These are phyloP conservation scores for Dactylonectria estremocensis DNA, from an alignment of 2,329 filamentous ascomycete genomes.

Conservation along the genomic window DNA sequence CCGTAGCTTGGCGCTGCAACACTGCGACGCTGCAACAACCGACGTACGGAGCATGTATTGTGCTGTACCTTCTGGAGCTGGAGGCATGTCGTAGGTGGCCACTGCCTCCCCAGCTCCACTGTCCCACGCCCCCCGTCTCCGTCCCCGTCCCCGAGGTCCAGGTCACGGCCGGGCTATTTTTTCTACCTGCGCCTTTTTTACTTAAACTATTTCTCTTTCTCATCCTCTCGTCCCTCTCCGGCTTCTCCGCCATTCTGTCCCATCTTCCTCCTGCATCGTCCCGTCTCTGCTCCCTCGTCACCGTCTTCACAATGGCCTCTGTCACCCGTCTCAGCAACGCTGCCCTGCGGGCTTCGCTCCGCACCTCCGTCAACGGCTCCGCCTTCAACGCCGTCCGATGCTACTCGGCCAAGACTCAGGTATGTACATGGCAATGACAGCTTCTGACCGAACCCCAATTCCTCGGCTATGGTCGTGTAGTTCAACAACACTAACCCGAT, in stretches of 20 bases:
- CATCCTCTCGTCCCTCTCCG: conserved; percentile 54
- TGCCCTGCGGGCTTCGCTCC: conserved; percentile 84
- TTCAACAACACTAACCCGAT: conserved; percentile 30
- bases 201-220: conserved; percentile 44
- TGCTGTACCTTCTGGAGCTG: conserved; percentile 24
- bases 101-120: conserved; percentile 28
- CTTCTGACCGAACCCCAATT: conserved; percentile 22
- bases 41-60: background rate
- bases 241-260: conserved; percentile 49
- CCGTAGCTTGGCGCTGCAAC: conserved; percentile 14
- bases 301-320: conserved; percentile 78
- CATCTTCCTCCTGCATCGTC: conserved; percentile 45
- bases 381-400: conserved; percentile 88
- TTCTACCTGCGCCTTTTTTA: conserved; percentile 56
- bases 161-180: conserved; percentile 37
- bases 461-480: conserved; percentile 9
- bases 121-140: conserved; percentile 32
- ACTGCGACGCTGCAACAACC: background rate
- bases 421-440: conserved; percentile 58
- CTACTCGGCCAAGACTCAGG: conserved; percentile 95
- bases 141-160: conserved; percentile 31
- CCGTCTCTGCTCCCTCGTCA: conserved; percentile 47
- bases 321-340: conserved; percentile 85
- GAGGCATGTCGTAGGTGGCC: conserved; percentile 15
- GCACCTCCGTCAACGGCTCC: conserved; percentile 77